Conservation (phyloP, 345 rosid species). For the Crucihimalaya himalaica region DNA sequence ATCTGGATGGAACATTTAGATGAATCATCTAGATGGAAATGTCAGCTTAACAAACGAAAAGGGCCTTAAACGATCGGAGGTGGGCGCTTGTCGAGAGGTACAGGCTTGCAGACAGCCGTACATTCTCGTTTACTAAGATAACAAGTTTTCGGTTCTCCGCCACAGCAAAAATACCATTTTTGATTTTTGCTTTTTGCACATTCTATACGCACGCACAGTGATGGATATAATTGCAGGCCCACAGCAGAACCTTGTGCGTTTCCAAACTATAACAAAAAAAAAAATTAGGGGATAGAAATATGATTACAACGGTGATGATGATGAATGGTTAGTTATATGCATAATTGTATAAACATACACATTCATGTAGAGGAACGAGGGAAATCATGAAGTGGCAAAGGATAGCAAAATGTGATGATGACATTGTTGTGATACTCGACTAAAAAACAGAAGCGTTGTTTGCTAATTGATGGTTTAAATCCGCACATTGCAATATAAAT, state of each 20-base stretch:
- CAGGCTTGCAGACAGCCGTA: background rate
- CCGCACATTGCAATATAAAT: background rate
- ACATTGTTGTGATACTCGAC: background rate
- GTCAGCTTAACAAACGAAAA: too few species aligned
- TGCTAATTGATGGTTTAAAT: background rate
- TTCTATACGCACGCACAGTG: background rate
- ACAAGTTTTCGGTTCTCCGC: background rate
- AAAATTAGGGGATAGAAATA: background rate
- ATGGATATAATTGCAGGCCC: background rate
- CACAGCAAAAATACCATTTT: constrained; percentile 2
- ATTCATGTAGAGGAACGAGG: background rate
- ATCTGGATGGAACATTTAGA: too few species aligned
- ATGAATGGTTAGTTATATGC: background rate
- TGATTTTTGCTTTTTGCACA: background rate
- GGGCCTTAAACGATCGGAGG: too few species aligned
- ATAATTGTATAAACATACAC: background rate
- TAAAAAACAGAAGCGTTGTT: background rate
- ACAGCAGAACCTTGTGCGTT: background rate
- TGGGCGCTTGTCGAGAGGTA: background rate
- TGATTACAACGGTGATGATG: background rate
- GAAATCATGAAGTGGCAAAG: background rate
- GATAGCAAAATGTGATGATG: background rate
- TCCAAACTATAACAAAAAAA: background rate
- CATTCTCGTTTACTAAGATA: background rate
- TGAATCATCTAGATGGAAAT: too few species aligned